Evolutionary conservation across 2,329 filamentous ascomycete genomes (phyloP).

Genomic region (Pseudogymnoascus sp.): DNA sequence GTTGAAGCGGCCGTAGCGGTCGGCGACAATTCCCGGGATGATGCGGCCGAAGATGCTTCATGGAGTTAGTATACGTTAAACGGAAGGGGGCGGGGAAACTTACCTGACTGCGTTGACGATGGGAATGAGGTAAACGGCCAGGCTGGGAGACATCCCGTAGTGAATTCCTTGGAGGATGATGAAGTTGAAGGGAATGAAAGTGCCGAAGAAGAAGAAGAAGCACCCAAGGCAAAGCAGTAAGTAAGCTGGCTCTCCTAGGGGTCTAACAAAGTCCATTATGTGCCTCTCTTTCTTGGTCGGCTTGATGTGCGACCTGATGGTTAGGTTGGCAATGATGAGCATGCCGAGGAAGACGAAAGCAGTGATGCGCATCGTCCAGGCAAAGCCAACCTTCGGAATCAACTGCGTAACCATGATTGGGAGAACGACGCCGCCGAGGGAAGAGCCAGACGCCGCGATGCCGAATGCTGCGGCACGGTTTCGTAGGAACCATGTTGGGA

Average conservation of each 20-base stretch:
- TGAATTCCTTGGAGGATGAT: slow-evolving; percentile 27
- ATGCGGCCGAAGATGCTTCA: slow-evolving; percentile 46
- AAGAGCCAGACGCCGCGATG: slow-evolving; percentile 41
- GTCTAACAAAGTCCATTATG: slow-evolving; percentile 30
- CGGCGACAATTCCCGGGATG: slow-evolving; percentile 45
- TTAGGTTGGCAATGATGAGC: slow-evolving; percentile 43
- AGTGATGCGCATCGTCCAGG: slow-evolving; percentile 49
- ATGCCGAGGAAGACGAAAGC: slow-evolving; percentile 50
- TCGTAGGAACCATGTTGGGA: slow-evolving; percentile 42
- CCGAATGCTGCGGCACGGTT: slow-evolving; percentile 41
- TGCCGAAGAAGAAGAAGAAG: slow-evolving; percentile 42
- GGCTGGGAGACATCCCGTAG: slow-evolving; percentile 40
- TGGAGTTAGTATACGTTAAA: slow-evolving; percentile 14
- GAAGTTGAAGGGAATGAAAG: slow-evolving; percentile 48
- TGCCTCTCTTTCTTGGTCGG: slow-evolving; percentile 31
- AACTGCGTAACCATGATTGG: slow-evolving; percentile 53
- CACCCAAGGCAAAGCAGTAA: slow-evolving; percentile 32
- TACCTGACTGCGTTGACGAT: slow-evolving; percentile 44
- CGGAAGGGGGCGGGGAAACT: slow-evolving; percentile 11
- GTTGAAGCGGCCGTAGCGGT: slow-evolving; percentile 48
- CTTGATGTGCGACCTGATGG: slow-evolving; percentile 43
- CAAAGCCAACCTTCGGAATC: slow-evolving; percentile 44
- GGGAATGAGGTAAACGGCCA: slow-evolving; percentile 46
- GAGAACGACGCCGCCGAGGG: slow-evolving; percentile 48
- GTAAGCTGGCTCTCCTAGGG: slow-evolving; percentile 34